Percentiles rank a stretch among this genome's conserved stretches.
phyloP scores from a whole-genome alignment of 805 yeast genomes.

The Sungouiella thailandica region DNA sequence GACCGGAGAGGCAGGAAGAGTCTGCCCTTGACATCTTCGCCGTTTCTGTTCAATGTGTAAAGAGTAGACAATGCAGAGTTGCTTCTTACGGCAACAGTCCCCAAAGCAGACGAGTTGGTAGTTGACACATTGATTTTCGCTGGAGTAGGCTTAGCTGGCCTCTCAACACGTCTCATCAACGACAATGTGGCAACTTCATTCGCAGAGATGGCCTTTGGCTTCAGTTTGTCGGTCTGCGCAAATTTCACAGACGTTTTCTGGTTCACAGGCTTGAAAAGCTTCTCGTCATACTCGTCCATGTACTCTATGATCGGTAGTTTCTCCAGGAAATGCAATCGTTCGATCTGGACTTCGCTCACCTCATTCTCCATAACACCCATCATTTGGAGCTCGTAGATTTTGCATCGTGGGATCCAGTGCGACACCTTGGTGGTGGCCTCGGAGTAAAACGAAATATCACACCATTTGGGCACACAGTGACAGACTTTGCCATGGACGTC shows the following conservation, averaged over 20 bases:
- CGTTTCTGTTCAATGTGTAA: conserved; percentile 29
- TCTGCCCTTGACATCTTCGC: conserved; percentile 7
- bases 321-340: conserved; percentile 41
- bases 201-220: background rate
- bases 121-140: conserved; percentile 19
- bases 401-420: conserved; percentile 92
- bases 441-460: conserved; percentile 88
- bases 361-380: conserved; percentile 97
- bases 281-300: conserved; percentile 65
- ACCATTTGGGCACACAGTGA: conserved; percentile 91
- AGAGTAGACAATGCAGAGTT: conserved; percentile 35
- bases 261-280: conserved; percentile 40
- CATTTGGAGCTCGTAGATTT: conserved; percentile 94
- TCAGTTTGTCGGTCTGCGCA: background rate
- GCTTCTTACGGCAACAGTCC: conserved; percentile 29
- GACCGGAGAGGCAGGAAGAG: background rate
- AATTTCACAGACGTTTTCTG: conserved; percentile 1
- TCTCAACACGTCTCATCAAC: conserved; percentile 18
- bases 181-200: conserved; percentile 22
- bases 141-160: background rate
- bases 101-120: conserved; percentile 31
- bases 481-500: conserved; percentile 44
- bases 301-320: conserved; percentile 47
- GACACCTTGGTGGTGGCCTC: conserved; percentile 41
- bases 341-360: conserved; percentile 61